phyloP scores from a whole-genome alignment of 2,329 filamentous ascomycete species.

The Apiospora marii region DNA sequence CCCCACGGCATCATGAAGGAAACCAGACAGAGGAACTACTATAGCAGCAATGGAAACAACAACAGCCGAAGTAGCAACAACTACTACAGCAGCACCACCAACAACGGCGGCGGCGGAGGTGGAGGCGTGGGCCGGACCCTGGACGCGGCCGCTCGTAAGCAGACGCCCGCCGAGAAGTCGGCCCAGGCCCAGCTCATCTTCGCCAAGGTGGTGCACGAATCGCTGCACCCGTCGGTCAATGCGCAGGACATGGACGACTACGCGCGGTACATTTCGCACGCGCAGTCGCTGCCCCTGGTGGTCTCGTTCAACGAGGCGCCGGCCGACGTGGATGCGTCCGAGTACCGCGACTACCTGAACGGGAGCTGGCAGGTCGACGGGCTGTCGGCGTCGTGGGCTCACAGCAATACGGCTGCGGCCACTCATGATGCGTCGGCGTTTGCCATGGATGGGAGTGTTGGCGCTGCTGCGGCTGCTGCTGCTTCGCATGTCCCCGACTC shows the following conservation, averaged over 20 bases:
- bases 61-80: slow-evolving; percentile 28
- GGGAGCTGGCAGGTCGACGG: slow-evolving; percentile 70
- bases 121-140: neutral
- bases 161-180: slow-evolving; percentile 74
- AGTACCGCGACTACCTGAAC: slow-evolving; percentile 84
- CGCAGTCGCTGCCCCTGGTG: slow-evolving; percentile 86
- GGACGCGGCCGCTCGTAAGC: slow-evolving; percentile 51
- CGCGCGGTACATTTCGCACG: slow-evolving; percentile 85
- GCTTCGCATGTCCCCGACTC: neutral
- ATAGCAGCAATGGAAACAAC: slow-evolving; percentile 30
- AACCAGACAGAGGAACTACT: slow-evolving; percentile 31
- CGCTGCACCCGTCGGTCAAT: slow-evolving; percentile 83
- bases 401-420: slow-evolving; percentile 38
- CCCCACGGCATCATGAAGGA: slow-evolving; percentile 67
- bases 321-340: slow-evolving; percentile 62
- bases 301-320: slow-evolving; percentile 74
- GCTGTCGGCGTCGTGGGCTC: slow-evolving; percentile 49
- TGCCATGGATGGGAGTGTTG: neutral
- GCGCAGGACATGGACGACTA: slow-evolving; percentile 85
- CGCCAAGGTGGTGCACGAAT: slow-evolving; percentile 83
- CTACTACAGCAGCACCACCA: neutral
- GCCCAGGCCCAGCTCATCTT: slow-evolving; percentile 89
- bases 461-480: neutral
- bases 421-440: neutral
- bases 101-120: neutral